phyloP scores from a whole-genome alignment of 176 grass and related monocot species.

The Thinopyrum elongatum region DNA sequence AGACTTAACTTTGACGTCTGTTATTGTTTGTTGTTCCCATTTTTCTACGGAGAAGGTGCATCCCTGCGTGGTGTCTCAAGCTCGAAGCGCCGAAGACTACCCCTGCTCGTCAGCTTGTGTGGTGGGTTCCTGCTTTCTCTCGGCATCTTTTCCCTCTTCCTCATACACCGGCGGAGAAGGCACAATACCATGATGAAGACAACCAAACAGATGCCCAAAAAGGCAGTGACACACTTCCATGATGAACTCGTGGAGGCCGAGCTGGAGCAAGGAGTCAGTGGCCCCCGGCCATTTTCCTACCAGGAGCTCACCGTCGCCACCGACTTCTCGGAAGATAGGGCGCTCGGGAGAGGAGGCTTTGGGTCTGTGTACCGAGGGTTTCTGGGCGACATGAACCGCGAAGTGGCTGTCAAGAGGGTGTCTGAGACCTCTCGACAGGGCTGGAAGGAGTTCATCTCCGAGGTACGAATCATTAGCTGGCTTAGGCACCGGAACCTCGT shows the following conservation, averaged over 20 bases:
- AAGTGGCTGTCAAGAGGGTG: not conserved
- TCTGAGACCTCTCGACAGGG: not conserved
- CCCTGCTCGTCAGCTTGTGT: not conserved
- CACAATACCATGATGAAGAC: not conserved
- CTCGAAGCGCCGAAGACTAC: not conserved
- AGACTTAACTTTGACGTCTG: not conserved
- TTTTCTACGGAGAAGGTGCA: not conserved
- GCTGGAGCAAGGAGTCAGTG: accelerated
- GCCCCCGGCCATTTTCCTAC: not conserved
- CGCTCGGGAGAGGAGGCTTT: not conserved
- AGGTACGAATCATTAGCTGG: constrained; percentile 51
- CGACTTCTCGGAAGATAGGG: accelerated
- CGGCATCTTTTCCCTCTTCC: not conserved
- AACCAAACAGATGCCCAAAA: not conserved
- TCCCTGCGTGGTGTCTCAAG: not conserved
- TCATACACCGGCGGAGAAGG: not conserved
- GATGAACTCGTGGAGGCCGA: not conserved
- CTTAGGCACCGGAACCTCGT: constrained; percentile 42
- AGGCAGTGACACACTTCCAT: not conserved
- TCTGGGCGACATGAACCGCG: not conserved
- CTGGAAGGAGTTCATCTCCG: constrained; percentile 41
- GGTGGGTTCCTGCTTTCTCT: not conserved
- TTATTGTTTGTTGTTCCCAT: not conserved
- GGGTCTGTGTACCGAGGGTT: not conserved
- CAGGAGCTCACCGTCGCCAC: accelerated